Conservation (phyloP, 352 stramenopile species). For the Phytopythium delawarense region DNA sequence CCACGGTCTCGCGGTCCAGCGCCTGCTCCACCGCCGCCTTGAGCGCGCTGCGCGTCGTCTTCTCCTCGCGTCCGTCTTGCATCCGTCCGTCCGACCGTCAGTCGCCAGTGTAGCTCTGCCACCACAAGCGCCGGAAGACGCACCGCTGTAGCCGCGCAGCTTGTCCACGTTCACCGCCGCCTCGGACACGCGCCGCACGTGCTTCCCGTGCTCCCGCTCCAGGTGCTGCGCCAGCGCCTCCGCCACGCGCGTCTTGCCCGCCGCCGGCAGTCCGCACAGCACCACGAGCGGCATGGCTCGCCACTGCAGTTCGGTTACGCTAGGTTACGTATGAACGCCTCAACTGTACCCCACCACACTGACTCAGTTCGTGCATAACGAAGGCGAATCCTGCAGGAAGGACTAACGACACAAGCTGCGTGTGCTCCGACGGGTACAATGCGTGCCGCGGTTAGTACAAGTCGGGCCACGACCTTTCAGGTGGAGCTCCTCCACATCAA, state of each 20-base stretch:
- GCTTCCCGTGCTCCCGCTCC: constrained; percentile 25
- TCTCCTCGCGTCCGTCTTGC: constrained; percentile 57
- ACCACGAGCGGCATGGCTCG: constrained; percentile 67
- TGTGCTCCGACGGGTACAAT: no score
- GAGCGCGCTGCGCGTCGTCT: constrained; percentile 63
- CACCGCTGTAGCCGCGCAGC: constrained; percentile 56
- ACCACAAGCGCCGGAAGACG: not conserved
- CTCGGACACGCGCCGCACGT: constrained; percentile 55
- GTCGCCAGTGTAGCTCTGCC: not conserved
- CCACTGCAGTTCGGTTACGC: not conserved
- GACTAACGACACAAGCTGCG: no score
- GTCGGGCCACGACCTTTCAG: no score
- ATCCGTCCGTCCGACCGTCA: not conserved
- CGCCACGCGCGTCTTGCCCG: constrained; percentile 61
- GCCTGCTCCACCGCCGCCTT: constrained; percentile 58
- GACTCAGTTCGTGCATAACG: no score
- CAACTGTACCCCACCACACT: no score
- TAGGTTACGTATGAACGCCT: not conserved
- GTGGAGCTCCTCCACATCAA: no score
- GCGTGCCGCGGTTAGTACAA: no score
- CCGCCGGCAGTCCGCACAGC: constrained; percentile 61
- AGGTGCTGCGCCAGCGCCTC: constrained; percentile 46
- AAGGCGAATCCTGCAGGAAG: not conserved
- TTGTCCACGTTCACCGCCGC: constrained; percentile 59
- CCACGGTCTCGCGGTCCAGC: constrained; percentile 64